Conservation (phyloP, 1,139 yeast species). For the Saccharomyces hybrid region DNA sequence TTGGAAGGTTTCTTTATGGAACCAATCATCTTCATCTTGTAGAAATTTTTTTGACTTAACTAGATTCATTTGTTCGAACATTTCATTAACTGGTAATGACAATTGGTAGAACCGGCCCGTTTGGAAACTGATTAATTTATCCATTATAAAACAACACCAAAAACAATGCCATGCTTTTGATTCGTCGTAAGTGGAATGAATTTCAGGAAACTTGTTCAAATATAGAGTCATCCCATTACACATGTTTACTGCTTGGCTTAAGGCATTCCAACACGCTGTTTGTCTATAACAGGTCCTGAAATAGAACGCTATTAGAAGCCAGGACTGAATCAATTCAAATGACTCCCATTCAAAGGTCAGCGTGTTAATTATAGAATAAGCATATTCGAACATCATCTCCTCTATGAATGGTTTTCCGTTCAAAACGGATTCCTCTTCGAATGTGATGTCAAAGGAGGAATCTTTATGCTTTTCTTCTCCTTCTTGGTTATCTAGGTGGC, state of each 20-base stretch:
- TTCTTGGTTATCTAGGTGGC: slow-evolving; percentile 11
- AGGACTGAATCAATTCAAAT: slow-evolving; percentile 55
- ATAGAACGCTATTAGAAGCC: slow-evolving; percentile 50
- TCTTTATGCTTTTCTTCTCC: slow-evolving; percentile 12
- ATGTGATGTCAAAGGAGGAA: slow-evolving; percentile 19
- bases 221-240: slow-evolving; percentile 49
- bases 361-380: slow-evolving; percentile 41
- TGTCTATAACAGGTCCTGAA: slow-evolving; percentile 52
- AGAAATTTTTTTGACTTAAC: slow-evolving; percentile 1
- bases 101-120: slow-evolving; percentile 45
- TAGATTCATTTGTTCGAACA: slow-evolving; percentile 8
- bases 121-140: slow-evolving; percentile 48
- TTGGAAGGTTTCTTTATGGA: slow-evolving; percentile 27
- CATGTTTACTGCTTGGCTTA: slow-evolving; percentile 50
- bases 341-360: slow-evolving; percentile 63
- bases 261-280: slow-evolving; percentile 45
- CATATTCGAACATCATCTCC: slow-evolving; percentile 46
- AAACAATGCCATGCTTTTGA: slow-evolving; percentile 48
- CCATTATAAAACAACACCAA: slow-evolving; percentile 53
- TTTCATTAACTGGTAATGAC: slow-evolving; percentile 35
- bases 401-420: slow-evolving; percentile 32
- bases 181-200: slow-evolving; percentile 37
- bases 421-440: slow-evolving; percentile 25
- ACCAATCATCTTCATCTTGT: slow-evolving; percentile 13
- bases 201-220: slow-evolving; percentile 27